Base-by-base conservation (phyloP, 1,284 basidiomycete species). In the Kalmanozyma brasiliensis region DNA sequence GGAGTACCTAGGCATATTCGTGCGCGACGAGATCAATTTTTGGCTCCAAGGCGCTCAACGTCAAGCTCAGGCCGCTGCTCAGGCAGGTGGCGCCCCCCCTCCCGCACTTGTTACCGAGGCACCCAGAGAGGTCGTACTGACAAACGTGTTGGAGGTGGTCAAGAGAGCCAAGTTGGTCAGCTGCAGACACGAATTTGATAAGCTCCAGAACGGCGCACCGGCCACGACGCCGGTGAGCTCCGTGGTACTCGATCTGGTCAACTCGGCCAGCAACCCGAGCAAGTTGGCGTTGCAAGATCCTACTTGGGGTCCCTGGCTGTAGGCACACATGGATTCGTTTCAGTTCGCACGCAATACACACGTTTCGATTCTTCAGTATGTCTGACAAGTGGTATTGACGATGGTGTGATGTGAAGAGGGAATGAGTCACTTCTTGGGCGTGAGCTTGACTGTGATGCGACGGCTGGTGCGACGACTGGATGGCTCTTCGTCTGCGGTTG, bases 11-110 rank as follows among this genome's bases (percentile, higher is more conserved):
- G 91, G 90, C 67, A 85, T 97, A 49, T 97, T 97, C 82, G 89
- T 92, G 22, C 88, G 94, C 26, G 96, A 99, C 81, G 96, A 99
- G 83, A 90, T 97, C 47, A 87, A 89, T 73, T 86, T 87, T 14
- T 93, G 90, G 90, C 76, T 82, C 32, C 71, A 67, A 43, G 73
- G 76, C n/a, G 57, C 65, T 0, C 77, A 79, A 33, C 41, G 78
- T 8, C 65, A 79, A 20, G 70, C 60, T 3, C 57, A 64, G 9
- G 62, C 70, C 3, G 58, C 70, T 11, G 45, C 44, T 0, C 45
- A 43, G 26, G 43, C 35, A 11, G 38, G 32, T 10, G 49, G 34
- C 0, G 24, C 48, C 1, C 26, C 46, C 2, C 16, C 46, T 8
- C 55, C 63, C 0, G 38, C 37, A 3, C 10, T 68, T 19, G 42